These are phyloP conservation scores for Leucaena leucocephala DNA, from an alignment of 306 rosid species.

Conservation along the genomic window DNA sequence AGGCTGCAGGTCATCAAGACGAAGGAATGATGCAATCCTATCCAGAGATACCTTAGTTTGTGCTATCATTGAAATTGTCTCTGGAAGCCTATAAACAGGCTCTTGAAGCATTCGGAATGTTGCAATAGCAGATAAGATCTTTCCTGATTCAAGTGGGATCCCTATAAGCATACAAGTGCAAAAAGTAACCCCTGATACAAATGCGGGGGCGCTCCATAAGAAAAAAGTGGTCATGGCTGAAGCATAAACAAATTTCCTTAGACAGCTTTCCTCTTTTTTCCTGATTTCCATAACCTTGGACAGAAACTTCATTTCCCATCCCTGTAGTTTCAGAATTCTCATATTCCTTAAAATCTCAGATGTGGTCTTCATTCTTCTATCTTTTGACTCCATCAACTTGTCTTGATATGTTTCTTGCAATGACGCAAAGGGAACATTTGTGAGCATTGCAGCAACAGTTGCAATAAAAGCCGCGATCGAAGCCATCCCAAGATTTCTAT, in stretches of 20 bases:
- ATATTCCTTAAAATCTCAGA: slow-evolving; percentile 65
- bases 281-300: slow-evolving; percentile 45
- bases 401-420: slow-evolving; percentile 49
- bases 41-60: slow-evolving; percentile 60
- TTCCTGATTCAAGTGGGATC: slow-evolving; percentile 59
- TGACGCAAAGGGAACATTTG: slow-evolving; percentile 54
- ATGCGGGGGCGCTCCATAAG: slow-evolving; percentile 55
- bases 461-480: slow-evolving; percentile 51
- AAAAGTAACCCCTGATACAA: slow-evolving; percentile 59
- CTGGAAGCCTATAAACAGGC: slow-evolving; percentile 54
- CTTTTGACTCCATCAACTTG: slow-evolving; percentile 63
- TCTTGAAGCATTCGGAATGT: slow-evolving; percentile 57
- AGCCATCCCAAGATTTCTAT: slow-evolving; percentile 55
- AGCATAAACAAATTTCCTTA: slow-evolving; percentile 48
- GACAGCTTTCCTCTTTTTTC: slow-evolving; percentile 47
- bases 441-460: slow-evolving; percentile 49
- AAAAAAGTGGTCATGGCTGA: slow-evolving; percentile 41
- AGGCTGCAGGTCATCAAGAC: slow-evolving; percentile 46
- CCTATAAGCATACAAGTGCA: slow-evolving; percentile 49
- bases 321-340: slow-evolving; percentile 67
- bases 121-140: slow-evolving; percentile 58
- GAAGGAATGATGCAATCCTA: slow-evolving; percentile 54
- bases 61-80: slow-evolving; percentile 49
- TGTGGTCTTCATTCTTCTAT: slow-evolving; percentile 57
- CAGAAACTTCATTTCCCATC: slow-evolving; percentile 72